These are phyloP conservation scores for Ophiosphaerella narmari DNA, from an alignment of 2,329 filamentous ascomycete species.

Conservation along the genomic window DNA sequence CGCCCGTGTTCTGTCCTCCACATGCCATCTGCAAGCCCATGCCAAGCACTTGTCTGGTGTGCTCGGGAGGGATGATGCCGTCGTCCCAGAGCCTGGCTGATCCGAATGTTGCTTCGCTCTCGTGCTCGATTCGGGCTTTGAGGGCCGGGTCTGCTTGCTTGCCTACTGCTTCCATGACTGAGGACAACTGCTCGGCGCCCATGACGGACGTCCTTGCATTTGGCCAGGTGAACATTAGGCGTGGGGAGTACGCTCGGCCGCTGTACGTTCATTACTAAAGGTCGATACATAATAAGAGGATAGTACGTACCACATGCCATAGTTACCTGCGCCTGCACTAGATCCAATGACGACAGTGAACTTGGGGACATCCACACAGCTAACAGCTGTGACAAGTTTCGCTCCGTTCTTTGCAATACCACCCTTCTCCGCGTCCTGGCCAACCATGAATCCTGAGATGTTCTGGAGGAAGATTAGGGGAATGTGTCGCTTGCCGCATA, in stretches of 20 bases:
- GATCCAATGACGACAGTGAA: conserved; percentile 96
- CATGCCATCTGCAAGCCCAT: conserved; percentile 54
- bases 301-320: conserved; percentile 80
- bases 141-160: conserved; percentile 79
- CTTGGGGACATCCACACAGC: conserved; percentile 92
- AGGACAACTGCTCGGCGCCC: conserved; percentile 88
- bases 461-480: conserved; percentile 95
- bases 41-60: conserved; percentile 55
- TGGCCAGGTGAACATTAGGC: conserved; percentile 96
- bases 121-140: conserved; percentile 81
- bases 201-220: conserved; percentile 96
- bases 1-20: conserved; percentile 43
- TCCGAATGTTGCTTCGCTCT: conserved; percentile 88
- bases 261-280: conserved; percentile 45
- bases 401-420: conserved; percentile 98
- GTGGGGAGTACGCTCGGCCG: conserved; percentile 87
- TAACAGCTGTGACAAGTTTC: conserved; percentile 93
- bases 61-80: conserved; percentile 56
- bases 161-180: conserved; percentile 94
- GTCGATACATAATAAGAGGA: background rate
- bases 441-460: conserved; percentile 98
- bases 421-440: conserved; percentile 85
- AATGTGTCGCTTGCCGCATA: conserved; percentile 87
- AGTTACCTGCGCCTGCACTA: conserved; percentile 92
- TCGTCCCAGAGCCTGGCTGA: conserved; percentile 84